Base-by-base conservation (phyloP, 176 grass and related monocot species). In the Ananas comosus region DNA sequence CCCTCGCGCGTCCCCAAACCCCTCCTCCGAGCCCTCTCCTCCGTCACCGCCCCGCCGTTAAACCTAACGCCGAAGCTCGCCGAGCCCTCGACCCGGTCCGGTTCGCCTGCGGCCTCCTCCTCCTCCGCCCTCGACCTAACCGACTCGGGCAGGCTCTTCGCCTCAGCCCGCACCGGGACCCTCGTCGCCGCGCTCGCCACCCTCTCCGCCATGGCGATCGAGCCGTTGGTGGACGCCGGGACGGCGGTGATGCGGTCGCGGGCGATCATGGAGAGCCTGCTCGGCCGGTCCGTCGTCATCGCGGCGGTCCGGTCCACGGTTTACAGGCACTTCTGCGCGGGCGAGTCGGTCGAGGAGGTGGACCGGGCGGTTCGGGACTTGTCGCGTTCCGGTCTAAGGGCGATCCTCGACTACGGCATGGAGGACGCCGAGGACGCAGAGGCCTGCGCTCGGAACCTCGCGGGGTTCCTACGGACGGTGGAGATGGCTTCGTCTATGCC, bases 321-420 rank as follows among this genome's bases (percentile, higher is more conserved):
- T 9, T 86, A 81, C 73, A 64, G 21, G 58, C 86, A 88, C 66
- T 92, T 97, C 80, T 89, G 83, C 68, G 93, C 89, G 1, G 93
- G 89, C 17, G 93, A 97, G 81, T 64, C 89, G n/a, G 69, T 76
- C 0, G 84, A 74, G 7, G 93, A 92, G 48, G 93, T 83, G 24
- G 82, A 79, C 0, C 75, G 25, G 16, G 73, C 80, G 51, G 84
- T 87, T 25, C 68, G 77, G 50, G 69, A 64, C 58, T 81, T 97
- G 12, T 97, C 81, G 76, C 68, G 33, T 12, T 42, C 50, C 0
- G 86, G 89, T 33, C 61, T 97, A 79, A 80, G 86, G 28, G 85
- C 83, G 11, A 92, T 97, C 66, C 75, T 97, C 0, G 93, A 97
- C 82, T 97, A 83, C 85, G 86, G 79, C 14, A 86, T 97, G 50